Base-by-base conservation (phyloP, 2,329 filamentous ascomycete genomes). In the Dothiorella sarmentorum region DNA sequence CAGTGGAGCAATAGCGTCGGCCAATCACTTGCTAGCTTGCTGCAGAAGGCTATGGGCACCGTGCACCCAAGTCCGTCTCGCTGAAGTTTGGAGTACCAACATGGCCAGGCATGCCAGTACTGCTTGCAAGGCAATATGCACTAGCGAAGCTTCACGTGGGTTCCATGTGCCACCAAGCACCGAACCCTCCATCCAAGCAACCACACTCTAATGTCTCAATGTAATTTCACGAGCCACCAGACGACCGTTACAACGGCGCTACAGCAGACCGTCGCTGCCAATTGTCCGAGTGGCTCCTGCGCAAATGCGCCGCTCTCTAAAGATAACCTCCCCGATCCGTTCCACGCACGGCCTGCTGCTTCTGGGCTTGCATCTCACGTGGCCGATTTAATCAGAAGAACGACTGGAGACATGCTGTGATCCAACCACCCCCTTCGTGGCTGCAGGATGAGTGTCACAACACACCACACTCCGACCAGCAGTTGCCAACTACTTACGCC, bases 131-230 rank as follows among this genome's bases (percentile, higher is more conserved):
- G 31, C 47, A 20, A 52, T 52, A n/a, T 27, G 22, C 47, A 20
- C 47, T 52, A 52, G 22, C 11, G 20, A 52, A 52, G 47, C 47
- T 52, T 52, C 47, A 52, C 47, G 47, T 52, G 47, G 31, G 47
- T 52, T 38, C 47, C 47, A 38, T 38, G 47, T n/a, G 22, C 33
- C 33, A 52, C 31, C 20, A 52, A 22, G 7, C 47, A 52, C 7
- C 15, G 27, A 33, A 22, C 31, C 9, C 31, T n/a, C 31, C 47
- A 13, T 13, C 15, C 31, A n/a, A 7, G 31, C 47, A 52, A 52
- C 31, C 27, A 52, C 20, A 37, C 20, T 18, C 22, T 7, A 11
- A 49, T 18, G 45, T 15, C 18, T 29, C 31, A 33, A 31, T 52
- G n/a, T n/a, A n/a, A n/a, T 52, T 31, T 52, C 33, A 24, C 31